phyloP scores from a whole-genome alignment of 345 rosid genomes.

The Acer campestre region DNA sequence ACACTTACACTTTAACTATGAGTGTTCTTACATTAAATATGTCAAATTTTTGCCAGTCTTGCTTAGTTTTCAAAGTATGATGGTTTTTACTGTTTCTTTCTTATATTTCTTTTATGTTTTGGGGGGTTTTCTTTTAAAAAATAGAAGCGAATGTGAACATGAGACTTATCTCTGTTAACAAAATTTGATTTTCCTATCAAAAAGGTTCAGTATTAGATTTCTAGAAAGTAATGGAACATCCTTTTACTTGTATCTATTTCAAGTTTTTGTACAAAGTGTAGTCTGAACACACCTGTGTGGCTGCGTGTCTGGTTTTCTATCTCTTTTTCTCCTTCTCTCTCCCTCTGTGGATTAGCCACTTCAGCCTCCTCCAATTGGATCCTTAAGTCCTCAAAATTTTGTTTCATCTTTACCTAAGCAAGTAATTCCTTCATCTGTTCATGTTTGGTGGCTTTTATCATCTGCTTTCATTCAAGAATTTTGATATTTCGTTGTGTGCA shows the following conservation, averaged over 20 bases:
- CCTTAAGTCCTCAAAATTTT: conserved; percentile 38
- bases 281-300: not conserved
- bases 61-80: not conserved
- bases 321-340: not conserved
- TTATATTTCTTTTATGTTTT: not conserved
- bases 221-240: not conserved
- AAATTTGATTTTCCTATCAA: not conserved
- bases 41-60: not conserved
- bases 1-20: too few relatives aligned
- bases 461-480: conserved; percentile 11
- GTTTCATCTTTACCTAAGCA: conserved; percentile 26
- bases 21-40: not conserved
- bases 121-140: not conserved
- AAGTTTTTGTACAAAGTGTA: conserved; percentile 11
- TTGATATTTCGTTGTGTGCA: conserved; percentile 1
- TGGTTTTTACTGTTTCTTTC: not conserved
- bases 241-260: not conserved
- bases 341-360: conserved; percentile 29
- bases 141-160: not conserved
- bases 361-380: conserved; percentile 40
- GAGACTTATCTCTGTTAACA: not conserved
- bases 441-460: conserved; percentile 1
- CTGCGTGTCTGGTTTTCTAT: not conserved
- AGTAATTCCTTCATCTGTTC: conserved; percentile 15
- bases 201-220: not conserved